Conservation (phyloP, 2,329 filamentous ascomycete genomes). For the Sordariomycetes sp. region DNA sequence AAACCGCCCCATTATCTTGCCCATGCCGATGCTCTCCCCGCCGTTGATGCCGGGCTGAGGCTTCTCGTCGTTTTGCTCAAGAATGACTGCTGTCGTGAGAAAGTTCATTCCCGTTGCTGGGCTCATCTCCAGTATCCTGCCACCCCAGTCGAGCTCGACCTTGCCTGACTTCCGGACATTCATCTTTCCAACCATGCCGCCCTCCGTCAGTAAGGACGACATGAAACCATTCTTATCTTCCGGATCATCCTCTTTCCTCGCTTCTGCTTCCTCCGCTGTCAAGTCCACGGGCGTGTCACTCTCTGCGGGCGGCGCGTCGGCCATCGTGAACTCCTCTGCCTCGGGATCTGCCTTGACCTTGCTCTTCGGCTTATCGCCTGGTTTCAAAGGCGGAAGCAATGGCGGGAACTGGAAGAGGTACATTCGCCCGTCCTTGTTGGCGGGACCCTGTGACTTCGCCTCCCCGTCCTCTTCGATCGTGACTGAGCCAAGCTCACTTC, state of each 20-base stretch:
- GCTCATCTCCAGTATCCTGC: slow-evolving; percentile 41
- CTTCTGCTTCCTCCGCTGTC: slow-evolving; percentile 21
- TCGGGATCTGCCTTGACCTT: slow-evolving; percentile 33
- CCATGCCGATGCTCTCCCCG: slow-evolving; percentile 51
- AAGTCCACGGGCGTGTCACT: slow-evolving; percentile 30
- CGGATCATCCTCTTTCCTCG: slow-evolving; percentile 17
- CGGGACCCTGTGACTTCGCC: slow-evolving; percentile 15
- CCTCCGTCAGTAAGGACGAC: slow-evolving; percentile 32
- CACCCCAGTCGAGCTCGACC: slow-evolving; percentile 55
- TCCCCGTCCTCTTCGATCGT: slow-evolving; percentile 19
- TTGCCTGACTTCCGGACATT: slow-evolving; percentile 53
- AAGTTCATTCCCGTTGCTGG: slow-evolving; percentile 45
- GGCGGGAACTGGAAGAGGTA: slow-evolving; percentile 60
- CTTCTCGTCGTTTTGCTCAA: slow-evolving; percentile 49
- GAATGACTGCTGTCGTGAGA: slow-evolving; percentile 48
- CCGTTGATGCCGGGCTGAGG: slow-evolving; percentile 27
- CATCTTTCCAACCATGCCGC: slow-evolving; percentile 52
- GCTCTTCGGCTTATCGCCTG: slow-evolving; percentile 8
- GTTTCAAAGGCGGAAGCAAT: slow-evolving; percentile 45
- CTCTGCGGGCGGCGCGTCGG: slow-evolving; percentile 17
- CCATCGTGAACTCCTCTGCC: slow-evolving; percentile 24
- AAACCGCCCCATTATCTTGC: slow-evolving; percentile 54
- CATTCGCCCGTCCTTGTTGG: slow-evolving; percentile 43
- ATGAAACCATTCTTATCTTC: slow-evolving; percentile 22
- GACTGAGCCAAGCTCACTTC: slow-evolving; percentile 30